phyloP scores from a whole-genome alignment of 2,329 filamentous ascomycete genomes.

The Macrophomina pseudophaseolina region DNA sequence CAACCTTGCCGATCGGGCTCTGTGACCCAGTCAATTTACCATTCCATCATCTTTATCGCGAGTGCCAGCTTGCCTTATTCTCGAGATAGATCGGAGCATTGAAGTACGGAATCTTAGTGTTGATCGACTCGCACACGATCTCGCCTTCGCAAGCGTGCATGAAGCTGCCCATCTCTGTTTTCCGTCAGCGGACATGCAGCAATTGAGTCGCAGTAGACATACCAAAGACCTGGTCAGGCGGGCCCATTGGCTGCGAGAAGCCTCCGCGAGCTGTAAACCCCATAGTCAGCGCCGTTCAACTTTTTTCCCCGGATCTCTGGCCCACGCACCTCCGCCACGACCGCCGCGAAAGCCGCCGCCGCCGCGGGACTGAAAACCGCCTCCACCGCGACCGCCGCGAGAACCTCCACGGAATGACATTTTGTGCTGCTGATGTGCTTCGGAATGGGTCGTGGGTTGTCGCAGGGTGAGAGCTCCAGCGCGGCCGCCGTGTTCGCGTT shows the following conservation, averaged over 20 bases:
- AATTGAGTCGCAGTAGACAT: constrained; percentile 27
- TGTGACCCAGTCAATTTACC: constrained; percentile 42
- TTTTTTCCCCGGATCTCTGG: not conserved
- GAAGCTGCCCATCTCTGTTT: constrained; percentile 86
- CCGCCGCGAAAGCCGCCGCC: constrained; percentile 59
- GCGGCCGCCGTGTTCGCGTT: constrained; percentile 13
- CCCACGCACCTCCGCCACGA: constrained; percentile 52
- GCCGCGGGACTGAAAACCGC: constrained; percentile 50
- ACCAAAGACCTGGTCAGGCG: constrained; percentile 52
- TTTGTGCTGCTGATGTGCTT: constrained; percentile 37
- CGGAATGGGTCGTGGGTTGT: constrained; percentile 34
- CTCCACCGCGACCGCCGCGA: constrained; percentile 51
- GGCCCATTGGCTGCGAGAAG: constrained; percentile 48
- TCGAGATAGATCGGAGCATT: constrained; percentile 98
- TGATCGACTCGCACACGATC: constrained; percentile 95
- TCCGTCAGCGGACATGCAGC: constrained; percentile 30
- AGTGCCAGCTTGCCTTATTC: constrained; percentile 74
- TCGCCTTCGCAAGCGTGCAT: constrained; percentile 96
- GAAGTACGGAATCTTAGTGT: constrained; percentile 97
- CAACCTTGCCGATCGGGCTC: constrained; percentile 93
- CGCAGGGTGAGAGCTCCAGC: constrained; percentile 22
- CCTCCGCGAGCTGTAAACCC: constrained; percentile 42
- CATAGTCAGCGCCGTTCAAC: constrained; percentile 19
- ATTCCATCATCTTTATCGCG: constrained; percentile 13
- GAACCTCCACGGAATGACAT: constrained; percentile 67